Conservation (phyloP, 768 basidiomycete species). For the Calocybe indica region DNA sequence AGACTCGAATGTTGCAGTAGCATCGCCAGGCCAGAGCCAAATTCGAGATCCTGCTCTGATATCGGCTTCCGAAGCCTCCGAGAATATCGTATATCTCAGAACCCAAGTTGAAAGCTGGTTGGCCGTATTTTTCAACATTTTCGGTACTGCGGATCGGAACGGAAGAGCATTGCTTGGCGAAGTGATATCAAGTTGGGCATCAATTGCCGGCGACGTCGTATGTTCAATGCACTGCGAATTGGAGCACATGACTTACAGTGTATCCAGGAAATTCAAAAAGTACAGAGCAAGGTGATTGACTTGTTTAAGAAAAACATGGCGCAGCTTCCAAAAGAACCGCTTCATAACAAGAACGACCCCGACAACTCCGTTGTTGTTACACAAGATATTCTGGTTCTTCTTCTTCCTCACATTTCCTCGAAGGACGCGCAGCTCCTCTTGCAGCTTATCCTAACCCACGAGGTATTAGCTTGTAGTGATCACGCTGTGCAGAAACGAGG, state of each 20-base stretch:
- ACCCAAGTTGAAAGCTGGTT: slow-evolving; percentile 89
- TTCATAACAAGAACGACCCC: slow-evolving; percentile 25
- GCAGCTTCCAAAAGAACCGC: slow-evolving; percentile 23
- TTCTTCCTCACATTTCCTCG: slow-evolving; percentile 68
- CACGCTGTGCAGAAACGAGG: slow-evolving; percentile 93
- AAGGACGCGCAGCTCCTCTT: slow-evolving; percentile 61
- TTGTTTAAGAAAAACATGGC: slow-evolving; percentile 64
- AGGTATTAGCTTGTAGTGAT: slow-evolving; percentile 71
- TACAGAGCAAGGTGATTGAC: slow-evolving; percentile 71
- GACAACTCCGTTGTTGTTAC: slow-evolving; percentile 56
- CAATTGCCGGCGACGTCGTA: slow-evolving; percentile 70
- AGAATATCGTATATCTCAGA: slow-evolving; percentile 67
- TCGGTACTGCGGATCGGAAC: slow-evolving; percentile 77
- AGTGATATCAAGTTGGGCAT: slow-evolving; percentile 82
- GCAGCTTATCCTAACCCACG: slow-evolving; percentile 56
- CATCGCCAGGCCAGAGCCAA: slow-evolving; percentile 30
- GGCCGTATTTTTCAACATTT: slow-evolving; percentile 95
- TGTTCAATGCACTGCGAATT: slow-evolving; percentile 8
- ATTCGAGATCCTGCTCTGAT: slow-evolving; percentile 25
- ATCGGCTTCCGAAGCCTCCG: slow-evolving; percentile 51
- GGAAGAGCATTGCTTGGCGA: slow-evolving; percentile 75
- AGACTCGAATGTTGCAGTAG: slow-evolving; percentile 64
- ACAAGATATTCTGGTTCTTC: slow-evolving; percentile 80
- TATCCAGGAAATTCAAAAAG: slow-evolving; percentile 66
- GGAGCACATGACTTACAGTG: neutral